Base-by-base conservation (phyloP, 1,284 basidiomycete species). In the Sphaerobolus stellatus region DNA sequence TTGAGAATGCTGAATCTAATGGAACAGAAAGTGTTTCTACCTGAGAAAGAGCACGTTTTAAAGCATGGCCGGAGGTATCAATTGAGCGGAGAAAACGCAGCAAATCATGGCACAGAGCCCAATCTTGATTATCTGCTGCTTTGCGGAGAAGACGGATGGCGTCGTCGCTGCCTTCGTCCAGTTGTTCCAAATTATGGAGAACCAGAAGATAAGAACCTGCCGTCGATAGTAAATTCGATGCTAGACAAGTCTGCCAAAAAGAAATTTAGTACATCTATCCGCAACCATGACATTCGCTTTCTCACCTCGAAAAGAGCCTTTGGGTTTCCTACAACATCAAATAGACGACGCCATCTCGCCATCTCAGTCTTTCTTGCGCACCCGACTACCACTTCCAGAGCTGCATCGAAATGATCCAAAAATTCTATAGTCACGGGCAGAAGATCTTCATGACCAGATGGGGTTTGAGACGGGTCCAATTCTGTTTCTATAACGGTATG, bases 341-440 rank as follows among this genome's bases (percentile, higher is more conserved):
- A 99, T 24, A 99, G 74, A 56, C 87, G 81, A 31, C 80, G 81
- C 97, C 97, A 99, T 45, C 91, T 76, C 5, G 91, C 88, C 64
- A 96, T 84, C 71, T 99, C 97, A 3, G 94, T 99, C 75, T 99
- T 99, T 47, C 97, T 80, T 7, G 97, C 97, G 66, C 96, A 98
- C 5, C 91, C 88, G 7, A 98, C 96, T 1, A 99, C 92, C 4
- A 99, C 94, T 58, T 97, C 92, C 51, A 98, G 75, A 4, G 90
- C 83, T 50, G 84, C 87, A 56, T 93, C 88, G 67, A 98, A 99
- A 68, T 98, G 86, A 66, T 99, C 96, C 61, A 99, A 73, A 66
- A 99, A 99, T 59, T 92, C 89, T 51, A 98, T 80, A 2, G 92
- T 88, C 1, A 79, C 75, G 0, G 87, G 79, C 9, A 98, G 72